phyloP scores from a whole-genome alignment of 305 asterid species.

The Fraxinus angustifolia region DNA sequence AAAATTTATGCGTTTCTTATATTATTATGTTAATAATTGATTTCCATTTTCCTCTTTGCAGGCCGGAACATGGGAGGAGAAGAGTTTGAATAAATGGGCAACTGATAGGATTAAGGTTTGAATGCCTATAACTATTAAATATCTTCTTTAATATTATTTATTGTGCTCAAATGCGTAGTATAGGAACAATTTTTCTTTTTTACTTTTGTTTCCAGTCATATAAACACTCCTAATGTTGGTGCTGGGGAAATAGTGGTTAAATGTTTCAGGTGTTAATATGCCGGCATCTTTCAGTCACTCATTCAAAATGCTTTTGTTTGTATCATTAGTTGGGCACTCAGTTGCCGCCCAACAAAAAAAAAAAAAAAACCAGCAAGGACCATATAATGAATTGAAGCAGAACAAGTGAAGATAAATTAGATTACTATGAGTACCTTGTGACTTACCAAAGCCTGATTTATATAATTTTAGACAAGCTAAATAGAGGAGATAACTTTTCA shows the following conservation, averaged over 20 bases:
- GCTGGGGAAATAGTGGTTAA: neutral
- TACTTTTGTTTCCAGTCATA: neutral
- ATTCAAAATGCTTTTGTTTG: neutral
- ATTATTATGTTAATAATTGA: neutral
- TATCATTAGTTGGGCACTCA: neutral
- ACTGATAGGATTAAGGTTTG: constrained; percentile 74
- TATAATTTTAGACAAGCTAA: neutral
- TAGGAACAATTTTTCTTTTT: neutral
- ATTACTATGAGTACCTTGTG: neutral
- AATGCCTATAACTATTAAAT: neutral
- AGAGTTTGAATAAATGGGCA: constrained; percentile 80
- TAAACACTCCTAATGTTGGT: neutral
- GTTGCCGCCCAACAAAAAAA: neutral
- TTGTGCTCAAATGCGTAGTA: neutral
- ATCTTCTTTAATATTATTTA: neutral
- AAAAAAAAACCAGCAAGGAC: neutral
- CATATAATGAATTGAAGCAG: neutral
- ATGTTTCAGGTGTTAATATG: neutral
- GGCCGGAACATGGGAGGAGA: constrained; percentile 99
- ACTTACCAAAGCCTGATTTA: neutral
- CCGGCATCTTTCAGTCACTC: neutral
- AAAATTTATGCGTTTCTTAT: neutral
- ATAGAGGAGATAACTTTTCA: neutral
- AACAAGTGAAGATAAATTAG: neutral
- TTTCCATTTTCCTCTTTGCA: constrained; percentile 30